These are phyloP conservation scores for Boletales sp. DNA, from an alignment of 768 basidiomycete species.

Conservation along the genomic window DNA sequence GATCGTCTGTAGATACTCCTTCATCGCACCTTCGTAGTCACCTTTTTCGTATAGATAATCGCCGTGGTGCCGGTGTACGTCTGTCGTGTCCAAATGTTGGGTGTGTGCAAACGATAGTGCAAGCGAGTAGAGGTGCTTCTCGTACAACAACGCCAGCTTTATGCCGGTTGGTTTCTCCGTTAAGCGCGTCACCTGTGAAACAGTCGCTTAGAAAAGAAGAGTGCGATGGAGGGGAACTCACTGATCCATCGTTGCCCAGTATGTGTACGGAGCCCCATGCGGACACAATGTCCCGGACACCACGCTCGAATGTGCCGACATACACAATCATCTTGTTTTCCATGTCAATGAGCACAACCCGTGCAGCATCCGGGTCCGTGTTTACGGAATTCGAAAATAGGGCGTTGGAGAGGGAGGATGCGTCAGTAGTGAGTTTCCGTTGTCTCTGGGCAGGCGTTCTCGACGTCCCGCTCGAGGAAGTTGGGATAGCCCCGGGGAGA, in stretches of 20 bases:
- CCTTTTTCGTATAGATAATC: constrained; percentile 87
- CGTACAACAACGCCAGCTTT: constrained; percentile 86
- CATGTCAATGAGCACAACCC: constrained; percentile 84
- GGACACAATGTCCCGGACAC: constrained; percentile 79
- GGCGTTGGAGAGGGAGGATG: constrained; percentile 8
- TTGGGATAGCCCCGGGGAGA: constrained; percentile 61
- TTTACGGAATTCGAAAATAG: constrained; percentile 36
- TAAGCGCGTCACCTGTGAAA: constrained; percentile 55
- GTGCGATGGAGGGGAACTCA: constrained; percentile 38
- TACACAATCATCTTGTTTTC: constrained; percentile 91
- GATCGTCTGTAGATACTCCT: constrained; percentile 87
- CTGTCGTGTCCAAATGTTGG: constrained; percentile 90
- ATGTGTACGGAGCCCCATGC: constrained; percentile 82
- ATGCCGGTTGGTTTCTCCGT: constrained; percentile 76
- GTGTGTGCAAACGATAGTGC: constrained; percentile 82
- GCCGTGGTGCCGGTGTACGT: constrained; percentile 84
- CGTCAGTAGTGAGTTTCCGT: constrained; percentile 19
- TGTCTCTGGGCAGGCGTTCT: constrained; percentile 34
- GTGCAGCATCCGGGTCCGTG: constrained; percentile 59
- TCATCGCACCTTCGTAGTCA: constrained; percentile 92
- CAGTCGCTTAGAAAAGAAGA: neutral
- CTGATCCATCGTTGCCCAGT: constrained; percentile 73
- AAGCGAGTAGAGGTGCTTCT: constrained; percentile 70
- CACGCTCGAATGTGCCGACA: constrained; percentile 74
- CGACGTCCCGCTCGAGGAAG: constrained; percentile 56